phyloP scores from a whole-genome alignment of 1,139 yeast species.

The Saccharomyces hybrid region DNA sequence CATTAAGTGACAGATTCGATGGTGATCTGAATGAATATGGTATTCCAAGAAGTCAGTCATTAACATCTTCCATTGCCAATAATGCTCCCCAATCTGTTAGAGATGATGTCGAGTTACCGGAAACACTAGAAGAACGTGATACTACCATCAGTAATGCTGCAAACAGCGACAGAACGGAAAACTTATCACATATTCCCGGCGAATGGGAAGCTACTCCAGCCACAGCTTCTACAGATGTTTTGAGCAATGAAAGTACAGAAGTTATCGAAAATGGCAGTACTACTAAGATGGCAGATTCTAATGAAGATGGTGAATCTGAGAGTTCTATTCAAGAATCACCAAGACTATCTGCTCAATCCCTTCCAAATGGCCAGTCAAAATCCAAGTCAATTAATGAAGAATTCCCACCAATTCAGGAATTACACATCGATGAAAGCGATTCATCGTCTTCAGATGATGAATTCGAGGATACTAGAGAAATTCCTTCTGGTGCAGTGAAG shows the following conservation, averaged over 20 bases:
- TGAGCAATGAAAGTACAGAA: background rate
- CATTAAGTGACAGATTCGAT: slow-evolving; percentile 27
- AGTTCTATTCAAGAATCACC: slow-evolving; percentile 15
- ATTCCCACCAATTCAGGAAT: slow-evolving; percentile 66
- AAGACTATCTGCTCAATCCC: slow-evolving; percentile 5
- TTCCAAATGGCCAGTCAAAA: slow-evolving; percentile 7
- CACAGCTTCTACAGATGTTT: slow-evolving; percentile 3
- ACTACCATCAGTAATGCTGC: slow-evolving; percentile 6
- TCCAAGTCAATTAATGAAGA: slow-evolving; percentile 37
- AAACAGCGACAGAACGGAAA: slow-evolving; percentile 10
- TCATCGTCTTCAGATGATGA: slow-evolving; percentile 37
- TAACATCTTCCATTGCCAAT: slow-evolving; percentile 85
- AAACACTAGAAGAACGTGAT: slow-evolving; percentile 13
- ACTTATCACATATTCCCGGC: slow-evolving; percentile 17
- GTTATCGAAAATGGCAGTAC: background rate
- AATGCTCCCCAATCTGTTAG: slow-evolving; percentile 77
- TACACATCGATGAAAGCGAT: slow-evolving; percentile 55
- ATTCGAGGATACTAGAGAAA: slow-evolving; percentile 18
- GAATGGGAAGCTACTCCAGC: slow-evolving; percentile 10
- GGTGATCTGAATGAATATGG: slow-evolving; percentile 32
- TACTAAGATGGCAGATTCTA: background rate
- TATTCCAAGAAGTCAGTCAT: slow-evolving; percentile 59
- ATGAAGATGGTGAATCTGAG: slow-evolving; percentile 9
- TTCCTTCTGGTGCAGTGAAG: slow-evolving; percentile 1
- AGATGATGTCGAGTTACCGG: slow-evolving; percentile 30